These are phyloP conservation scores for Tricholoma terreum DNA, from an alignment of 768 basidiomycete genomes.

Conservation along the genomic window DNA sequence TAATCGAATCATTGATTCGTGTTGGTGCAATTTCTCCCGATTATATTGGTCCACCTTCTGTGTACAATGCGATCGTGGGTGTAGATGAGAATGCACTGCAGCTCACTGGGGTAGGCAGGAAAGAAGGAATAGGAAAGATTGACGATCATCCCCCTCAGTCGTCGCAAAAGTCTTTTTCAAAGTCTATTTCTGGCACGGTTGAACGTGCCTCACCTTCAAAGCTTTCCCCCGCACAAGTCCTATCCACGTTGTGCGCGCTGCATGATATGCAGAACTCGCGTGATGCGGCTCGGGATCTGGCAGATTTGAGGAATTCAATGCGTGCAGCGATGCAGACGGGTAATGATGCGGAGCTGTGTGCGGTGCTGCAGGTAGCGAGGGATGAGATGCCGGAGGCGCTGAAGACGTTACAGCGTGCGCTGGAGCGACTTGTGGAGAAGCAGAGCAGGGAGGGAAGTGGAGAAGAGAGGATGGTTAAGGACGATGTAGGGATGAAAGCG, in stretches of 20 bases:
- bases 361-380: slow-evolving; percentile 56
- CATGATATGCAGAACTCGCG: slow-evolving; percentile 38
- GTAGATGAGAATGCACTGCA: slow-evolving; percentile 26
- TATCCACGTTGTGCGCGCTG: slow-evolving; percentile 21
- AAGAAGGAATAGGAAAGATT: slow-evolving; percentile 6
- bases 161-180: slow-evolving; percentile 1
- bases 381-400: slow-evolving; percentile 80
- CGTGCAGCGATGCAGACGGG: slow-evolving; percentile 52
- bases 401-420: slow-evolving; percentile 70
- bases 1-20: not conserved
- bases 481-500: not conserved
- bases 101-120: slow-evolving; percentile 23
- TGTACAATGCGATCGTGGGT: slow-evolving; percentile 8
- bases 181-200: slow-evolving; percentile 1
- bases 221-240: slow-evolving; percentile 11
- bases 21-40: not conserved
- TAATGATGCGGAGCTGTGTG: slow-evolving; percentile 62
- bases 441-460: slow-evolving; percentile 8
- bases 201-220: slow-evolving; percentile 10
- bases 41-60: not conserved
- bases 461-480: not conserved
- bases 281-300: slow-evolving; percentile 52
- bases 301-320: slow-evolving; percentile 57
- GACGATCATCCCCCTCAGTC: not conserved
- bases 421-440: slow-evolving; percentile 45